Conservation (phyloP, 2,329 filamentous ascomycete genomes). For the Aaosphaeria pasadenensis region DNA sequence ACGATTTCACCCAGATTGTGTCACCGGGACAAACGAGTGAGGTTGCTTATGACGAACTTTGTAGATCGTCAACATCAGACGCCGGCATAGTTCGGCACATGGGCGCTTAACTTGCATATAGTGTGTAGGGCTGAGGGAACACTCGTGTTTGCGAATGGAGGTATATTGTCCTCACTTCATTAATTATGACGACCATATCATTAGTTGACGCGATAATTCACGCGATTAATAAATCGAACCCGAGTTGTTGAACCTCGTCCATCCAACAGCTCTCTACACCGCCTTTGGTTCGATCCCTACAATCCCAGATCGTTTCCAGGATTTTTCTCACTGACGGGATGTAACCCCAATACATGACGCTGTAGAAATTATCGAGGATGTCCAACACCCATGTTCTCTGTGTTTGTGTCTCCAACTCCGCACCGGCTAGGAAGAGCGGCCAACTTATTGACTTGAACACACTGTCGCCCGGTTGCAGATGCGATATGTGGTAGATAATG, state of each 20-base stretch:
- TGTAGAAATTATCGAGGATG: constrained; percentile 36
- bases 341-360: constrained; percentile 38
- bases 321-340: constrained; percentile 33
- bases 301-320: constrained; percentile 33
- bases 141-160: too few species aligned
- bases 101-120: too few species aligned
- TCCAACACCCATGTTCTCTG: constrained; percentile 53
- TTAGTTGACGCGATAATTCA: too few species aligned
- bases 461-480: constrained; percentile 48
- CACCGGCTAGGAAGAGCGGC: constrained; percentile 58
- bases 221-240: constrained; percentile 31
- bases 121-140: too few species aligned
- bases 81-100: too few species aligned
- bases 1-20: too few species aligned
- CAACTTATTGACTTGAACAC: constrained; percentile 61
- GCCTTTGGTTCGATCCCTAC: constrained; percentile 19
- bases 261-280: constrained; percentile 31
- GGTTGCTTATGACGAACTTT: too few species aligned
- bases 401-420: constrained; percentile 49
- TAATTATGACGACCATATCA: too few species aligned
- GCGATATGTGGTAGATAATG: constrained; percentile 51
- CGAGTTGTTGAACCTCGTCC: constrained; percentile 29
- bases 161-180: too few species aligned
- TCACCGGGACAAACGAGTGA: too few species aligned
- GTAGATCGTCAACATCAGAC: too few species aligned